Conservation (phyloP, 768 basidiomycete species). For the Auricularia auricula-judae region DNA sequence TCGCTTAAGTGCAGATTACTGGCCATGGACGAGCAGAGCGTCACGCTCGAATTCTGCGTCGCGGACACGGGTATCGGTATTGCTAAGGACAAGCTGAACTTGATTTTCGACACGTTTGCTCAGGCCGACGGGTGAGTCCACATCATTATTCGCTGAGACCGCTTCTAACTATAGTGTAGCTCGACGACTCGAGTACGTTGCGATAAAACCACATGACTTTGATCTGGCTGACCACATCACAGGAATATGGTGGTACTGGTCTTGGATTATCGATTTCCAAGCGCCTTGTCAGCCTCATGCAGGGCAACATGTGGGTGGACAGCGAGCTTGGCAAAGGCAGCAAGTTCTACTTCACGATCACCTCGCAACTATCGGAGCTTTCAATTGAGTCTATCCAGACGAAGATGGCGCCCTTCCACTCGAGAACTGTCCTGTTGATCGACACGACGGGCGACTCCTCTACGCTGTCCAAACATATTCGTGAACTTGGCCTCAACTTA, state of each 20-base stretch:
- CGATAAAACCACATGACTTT: background rate
- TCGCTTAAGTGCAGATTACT: slow-evolving; percentile 77
- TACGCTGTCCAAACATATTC: slow-evolving; percentile 64
- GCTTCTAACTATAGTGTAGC: background rate
- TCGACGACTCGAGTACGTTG: slow-evolving; percentile 79
- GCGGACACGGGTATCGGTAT: slow-evolving; percentile 98
- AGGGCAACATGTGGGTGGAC: slow-evolving; percentile 98
- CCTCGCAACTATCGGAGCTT: slow-evolving; percentile 68
- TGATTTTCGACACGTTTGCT: slow-evolving; percentile 98
- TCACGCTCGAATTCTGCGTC: slow-evolving; percentile 93
- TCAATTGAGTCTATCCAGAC: slow-evolving; percentile 59
- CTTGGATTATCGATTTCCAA: slow-evolving; percentile 96
- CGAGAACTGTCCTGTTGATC: slow-evolving; percentile 83
- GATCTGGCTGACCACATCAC: background rate
- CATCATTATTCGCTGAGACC: background rate
- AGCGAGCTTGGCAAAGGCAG: slow-evolving; percentile 86
- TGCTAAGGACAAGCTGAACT: slow-evolving; percentile 92
- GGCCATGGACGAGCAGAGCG: slow-evolving; percentile 67
- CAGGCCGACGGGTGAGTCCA: slow-evolving; percentile 73
- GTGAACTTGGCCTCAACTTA: slow-evolving; percentile 68
- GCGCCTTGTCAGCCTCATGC: slow-evolving; percentile 92
- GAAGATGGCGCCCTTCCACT: slow-evolving; percentile 80
- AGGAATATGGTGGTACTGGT: slow-evolving; percentile 97
- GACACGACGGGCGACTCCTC: slow-evolving; percentile 73
- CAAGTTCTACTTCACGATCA: slow-evolving; percentile 95